Conservation (phyloP, 1,284 basidiomycete genomes). For the Irpex sp. region DNA sequence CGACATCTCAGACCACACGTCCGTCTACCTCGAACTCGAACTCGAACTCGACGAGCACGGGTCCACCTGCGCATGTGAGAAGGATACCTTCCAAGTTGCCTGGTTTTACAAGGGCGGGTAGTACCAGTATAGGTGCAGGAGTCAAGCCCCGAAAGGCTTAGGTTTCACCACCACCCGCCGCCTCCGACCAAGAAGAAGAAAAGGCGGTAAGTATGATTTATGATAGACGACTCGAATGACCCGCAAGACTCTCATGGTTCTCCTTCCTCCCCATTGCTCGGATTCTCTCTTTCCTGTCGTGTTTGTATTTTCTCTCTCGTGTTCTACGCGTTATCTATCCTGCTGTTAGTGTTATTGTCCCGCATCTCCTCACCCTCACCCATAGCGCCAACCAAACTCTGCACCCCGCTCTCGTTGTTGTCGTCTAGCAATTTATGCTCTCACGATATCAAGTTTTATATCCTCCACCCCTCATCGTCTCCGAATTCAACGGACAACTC, state of each 20-base stretch:
- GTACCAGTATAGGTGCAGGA: too few species aligned
- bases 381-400: not conserved
- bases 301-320: too few species aligned
- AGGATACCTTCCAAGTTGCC: not conserved
- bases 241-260: not conserved
- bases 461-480: not conserved
- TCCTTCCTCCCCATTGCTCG: not conserved
- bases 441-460: not conserved
- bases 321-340: not conserved
- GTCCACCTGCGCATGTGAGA: not conserved
- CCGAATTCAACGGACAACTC: not conserved
- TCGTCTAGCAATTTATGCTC: not conserved
- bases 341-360: not conserved
- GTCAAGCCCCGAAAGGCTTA: too few species aligned
- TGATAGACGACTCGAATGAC: not conserved
- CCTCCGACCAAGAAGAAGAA: not conserved
- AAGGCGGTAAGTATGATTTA: not conserved
- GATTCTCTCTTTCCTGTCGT: not conserved
- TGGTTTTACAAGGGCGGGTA: not conserved
- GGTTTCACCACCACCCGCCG: too few species aligned
- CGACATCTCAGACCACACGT: too few species aligned
- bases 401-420: not conserved
- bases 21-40: not conserved
- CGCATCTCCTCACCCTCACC: not conserved
- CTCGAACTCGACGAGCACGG: not conserved